phyloP scores from a whole-genome alignment of 768 basidiomycete genomes.

The Myochromella boudieri region DNA sequence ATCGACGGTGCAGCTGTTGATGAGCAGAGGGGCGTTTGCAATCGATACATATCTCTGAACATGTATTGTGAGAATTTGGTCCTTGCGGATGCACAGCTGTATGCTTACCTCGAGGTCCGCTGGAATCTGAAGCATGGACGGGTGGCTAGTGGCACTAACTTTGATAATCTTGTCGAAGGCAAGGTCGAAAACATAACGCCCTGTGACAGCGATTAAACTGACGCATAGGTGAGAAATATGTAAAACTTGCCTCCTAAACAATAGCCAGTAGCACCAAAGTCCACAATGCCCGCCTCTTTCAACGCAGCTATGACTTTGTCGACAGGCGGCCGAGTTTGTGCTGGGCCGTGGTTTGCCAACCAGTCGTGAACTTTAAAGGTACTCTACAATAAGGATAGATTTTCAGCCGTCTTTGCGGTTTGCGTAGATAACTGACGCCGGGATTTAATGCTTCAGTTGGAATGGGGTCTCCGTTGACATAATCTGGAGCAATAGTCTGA shows the following conservation, averaged over 20 bases:
- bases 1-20: slow-evolving; percentile 60
- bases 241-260: slow-evolving; percentile 70
- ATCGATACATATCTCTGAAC: slow-evolving; percentile 43
- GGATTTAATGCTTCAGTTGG: slow-evolving; percentile 34
- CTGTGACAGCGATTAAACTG: slow-evolving; percentile 33
- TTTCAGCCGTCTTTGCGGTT: no score
- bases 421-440: slow-evolving; percentile 27
- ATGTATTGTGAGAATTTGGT: background rate
- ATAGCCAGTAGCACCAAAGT: slow-evolving; percentile 63
- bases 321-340: slow-evolving; percentile 43
- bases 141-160: slow-evolving; percentile 55
- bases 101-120: slow-evolving; percentile 59
- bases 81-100: no score
- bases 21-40: slow-evolving; percentile 42
- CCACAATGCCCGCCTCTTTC: slow-evolving; percentile 56
- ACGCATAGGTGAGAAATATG: background rate
- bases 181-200: slow-evolving; percentile 60
- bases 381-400: slow-evolving; percentile 13
- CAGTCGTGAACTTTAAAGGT: slow-evolving; percentile 41
- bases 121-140: slow-evolving; percentile 57
- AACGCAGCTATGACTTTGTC: slow-evolving; percentile 59
- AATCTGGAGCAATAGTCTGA: slow-evolving; percentile 41
- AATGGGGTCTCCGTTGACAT: slow-evolving; percentile 40
- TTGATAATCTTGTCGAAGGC: slow-evolving; percentile 54
- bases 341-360: slow-evolving; percentile 41